Conservation (phyloP, 1,284 basidiomycete species). For the Ceratorhiza oryzae-sativae region DNA sequence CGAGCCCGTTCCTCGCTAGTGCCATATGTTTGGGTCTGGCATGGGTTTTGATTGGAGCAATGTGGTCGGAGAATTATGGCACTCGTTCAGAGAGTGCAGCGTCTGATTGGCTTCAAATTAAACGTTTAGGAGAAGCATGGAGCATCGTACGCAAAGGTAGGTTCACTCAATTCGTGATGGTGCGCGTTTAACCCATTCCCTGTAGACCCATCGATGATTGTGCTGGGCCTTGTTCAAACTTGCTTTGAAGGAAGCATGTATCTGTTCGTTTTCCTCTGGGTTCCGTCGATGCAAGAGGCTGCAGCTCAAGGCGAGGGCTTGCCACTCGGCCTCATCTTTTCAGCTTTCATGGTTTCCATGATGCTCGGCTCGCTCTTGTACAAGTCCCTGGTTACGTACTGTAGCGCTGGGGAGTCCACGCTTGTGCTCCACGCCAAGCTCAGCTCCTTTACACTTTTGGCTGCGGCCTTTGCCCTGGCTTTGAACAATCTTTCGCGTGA, state of each 20-base stretch:
- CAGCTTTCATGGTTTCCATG: conserved; percentile 79
- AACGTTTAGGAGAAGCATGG: conserved; percentile 64
- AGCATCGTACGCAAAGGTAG: conserved; percentile 63
- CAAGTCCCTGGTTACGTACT: conserved; percentile 59
- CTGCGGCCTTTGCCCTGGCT: conserved; percentile 64
- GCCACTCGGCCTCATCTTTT: conserved; percentile 78
- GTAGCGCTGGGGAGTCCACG: conserved; percentile 45
- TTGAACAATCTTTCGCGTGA: conserved; percentile 57
- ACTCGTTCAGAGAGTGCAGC: conserved; percentile 51
- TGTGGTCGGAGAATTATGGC: conserved; percentile 75
- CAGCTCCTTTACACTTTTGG: conserved; percentile 66
- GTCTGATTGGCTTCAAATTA: conserved; percentile 59
- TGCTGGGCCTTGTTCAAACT: conserved; percentile 76
- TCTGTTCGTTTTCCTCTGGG: conserved; percentile 82
- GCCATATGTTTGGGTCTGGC: conserved; percentile 61
- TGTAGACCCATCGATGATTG: conserved; percentile 65
- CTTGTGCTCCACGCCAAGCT: conserved; percentile 70
- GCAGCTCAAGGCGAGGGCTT: conserved; percentile 54
- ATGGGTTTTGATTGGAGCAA: conserved; percentile 62
- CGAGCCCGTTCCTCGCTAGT: conserved; percentile 70
- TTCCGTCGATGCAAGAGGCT: conserved; percentile 72
- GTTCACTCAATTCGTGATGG: conserved; percentile 40
- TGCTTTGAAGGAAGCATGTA: conserved; percentile 84
- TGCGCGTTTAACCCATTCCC: conserved; percentile 13
- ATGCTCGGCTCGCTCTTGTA: conserved; percentile 77